These are phyloP conservation scores for Tephrocybe sp. DNA, from an alignment of 768 basidiomycete genomes.

Conservation along the genomic window DNA sequence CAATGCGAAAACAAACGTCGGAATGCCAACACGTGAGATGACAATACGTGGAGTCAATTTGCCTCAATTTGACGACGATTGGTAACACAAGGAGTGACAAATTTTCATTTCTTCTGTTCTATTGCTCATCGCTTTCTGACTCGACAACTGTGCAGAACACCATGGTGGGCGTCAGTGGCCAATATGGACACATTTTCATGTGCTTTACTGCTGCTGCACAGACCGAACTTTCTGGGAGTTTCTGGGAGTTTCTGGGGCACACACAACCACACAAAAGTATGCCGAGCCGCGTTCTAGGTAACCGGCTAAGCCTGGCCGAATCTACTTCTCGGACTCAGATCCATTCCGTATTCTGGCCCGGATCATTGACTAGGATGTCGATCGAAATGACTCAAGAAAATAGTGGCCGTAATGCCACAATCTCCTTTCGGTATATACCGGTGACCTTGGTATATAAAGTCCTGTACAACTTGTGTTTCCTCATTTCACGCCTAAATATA, in stretches of 20 bases:
- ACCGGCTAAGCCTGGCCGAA: neutral
- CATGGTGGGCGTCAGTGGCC: too few species aligned
- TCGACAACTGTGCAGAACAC: neutral
- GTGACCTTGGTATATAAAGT: constrained; percentile 1
- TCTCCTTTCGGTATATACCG: neutral
- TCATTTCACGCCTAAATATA: neutral
- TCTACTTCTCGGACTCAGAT: neutral
- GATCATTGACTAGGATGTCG: constrained; percentile 3
- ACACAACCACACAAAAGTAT: too few species aligned
- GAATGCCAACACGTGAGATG: too few species aligned
- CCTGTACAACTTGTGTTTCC: neutral
- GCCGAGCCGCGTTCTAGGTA: too few species aligned
- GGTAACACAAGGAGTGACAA: neutral
- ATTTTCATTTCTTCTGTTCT: too few species aligned
- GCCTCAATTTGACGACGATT: neutral
- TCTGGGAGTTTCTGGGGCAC: too few species aligned
- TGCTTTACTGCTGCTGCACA: too few species aligned
- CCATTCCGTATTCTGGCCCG: neutral
- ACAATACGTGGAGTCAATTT: neutral
- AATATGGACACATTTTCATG: too few species aligned
- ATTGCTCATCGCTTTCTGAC: too few species aligned
- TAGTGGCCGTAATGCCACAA: too few species aligned
- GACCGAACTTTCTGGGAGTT: too few species aligned
- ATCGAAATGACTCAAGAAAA: constrained; percentile 13
- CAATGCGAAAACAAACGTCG: too few species aligned